These are phyloP conservation scores for Astrephomene gubernaculifera DNA, from an alignment of 139 green algal genomes.

Conservation along the genomic window DNA sequence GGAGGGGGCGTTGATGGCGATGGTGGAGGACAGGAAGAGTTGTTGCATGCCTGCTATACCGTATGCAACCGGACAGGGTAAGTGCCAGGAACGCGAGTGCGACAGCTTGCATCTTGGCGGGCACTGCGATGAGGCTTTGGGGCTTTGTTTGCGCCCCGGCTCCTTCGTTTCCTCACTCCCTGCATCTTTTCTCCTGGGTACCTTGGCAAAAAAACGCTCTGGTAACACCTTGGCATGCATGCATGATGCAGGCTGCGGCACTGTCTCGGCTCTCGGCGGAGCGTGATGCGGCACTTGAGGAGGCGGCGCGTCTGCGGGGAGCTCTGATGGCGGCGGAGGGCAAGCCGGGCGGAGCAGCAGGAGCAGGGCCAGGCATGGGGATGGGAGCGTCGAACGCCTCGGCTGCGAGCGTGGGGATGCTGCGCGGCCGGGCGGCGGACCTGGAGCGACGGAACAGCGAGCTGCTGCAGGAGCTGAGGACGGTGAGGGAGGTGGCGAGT, in stretches of 20 bases:
- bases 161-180: too few relatives aligned
- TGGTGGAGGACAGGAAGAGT: too few relatives aligned
- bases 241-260: neutral
- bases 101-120: too few relatives aligned
- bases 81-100: too few relatives aligned
- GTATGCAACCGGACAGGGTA: too few relatives aligned
- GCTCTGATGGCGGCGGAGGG: constrained; percentile 47
- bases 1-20: neutral
- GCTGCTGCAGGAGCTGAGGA: constrained; percentile 40
- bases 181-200: too few relatives aligned
- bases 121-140: too few relatives aligned
- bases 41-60: too few relatives aligned
- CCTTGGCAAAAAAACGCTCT: too few relatives aligned
- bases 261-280: constrained; percentile 17
- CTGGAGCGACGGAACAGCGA: constrained; percentile 44
- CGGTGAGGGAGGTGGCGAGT: neutral
- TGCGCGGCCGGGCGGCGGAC: constrained; percentile 33
- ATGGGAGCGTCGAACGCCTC: neutral
- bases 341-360: constrained; percentile 13
- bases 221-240: too few relatives aligned
- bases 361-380: neutral
- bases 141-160: too few relatives aligned
- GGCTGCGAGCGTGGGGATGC: neutral
- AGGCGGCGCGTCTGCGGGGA: constrained; percentile 50
- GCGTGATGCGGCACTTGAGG: constrained; percentile 7